Evolutionary conservation across 495 filamentous ascomycete species (phyloP).

Genomic region (Neurospora sp.): DNA sequence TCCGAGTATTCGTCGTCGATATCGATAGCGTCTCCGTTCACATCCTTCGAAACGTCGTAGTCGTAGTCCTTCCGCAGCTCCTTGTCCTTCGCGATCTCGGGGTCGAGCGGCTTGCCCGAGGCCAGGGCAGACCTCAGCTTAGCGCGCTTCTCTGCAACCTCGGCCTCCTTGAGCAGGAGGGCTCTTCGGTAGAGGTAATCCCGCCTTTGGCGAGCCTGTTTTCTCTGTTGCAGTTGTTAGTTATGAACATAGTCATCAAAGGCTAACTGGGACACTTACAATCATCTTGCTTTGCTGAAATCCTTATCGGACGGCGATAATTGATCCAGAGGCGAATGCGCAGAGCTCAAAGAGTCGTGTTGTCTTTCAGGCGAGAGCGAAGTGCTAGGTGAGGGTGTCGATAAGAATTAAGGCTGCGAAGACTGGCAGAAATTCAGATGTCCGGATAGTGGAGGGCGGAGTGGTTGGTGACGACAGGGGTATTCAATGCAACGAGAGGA

Average conservation of each 20-base stretch:
- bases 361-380: not conserved
- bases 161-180: slow-evolving; percentile 70
- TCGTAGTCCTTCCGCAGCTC: slow-evolving; percentile 78
- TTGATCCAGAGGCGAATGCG: not conserved
- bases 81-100: slow-evolving; percentile 83
- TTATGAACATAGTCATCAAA: not conserved
- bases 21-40: slow-evolving; percentile 50
- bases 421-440: not conserved
- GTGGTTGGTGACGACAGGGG: not conserved
- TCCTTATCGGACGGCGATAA: not conserved
- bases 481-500: not conserved
- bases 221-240: slow-evolving; percentile 33
- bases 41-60: slow-evolving; percentile 74
- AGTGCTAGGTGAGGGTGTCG: not conserved
- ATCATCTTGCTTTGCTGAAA: slow-evolving; percentile 17
- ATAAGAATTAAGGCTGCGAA: not conserved
- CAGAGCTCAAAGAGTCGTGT: not conserved
- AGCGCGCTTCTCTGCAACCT: slow-evolving; percentile 81
- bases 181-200: slow-evolving; percentile 85
- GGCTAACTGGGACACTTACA: slow-evolving; percentile 11
- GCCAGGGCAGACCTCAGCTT: slow-evolving; percentile 80
- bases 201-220: slow-evolving; percentile 75
- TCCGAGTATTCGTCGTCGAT: slow-evolving; percentile 73
- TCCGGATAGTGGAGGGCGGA: not conserved
- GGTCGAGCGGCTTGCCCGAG: slow-evolving; percentile 67